Percentiles rank a stretch among this genome's conserved stretches.
phyloP scores from a whole-genome alignment of 306 rosid genomes.

The Calophaca sinica region DNA sequence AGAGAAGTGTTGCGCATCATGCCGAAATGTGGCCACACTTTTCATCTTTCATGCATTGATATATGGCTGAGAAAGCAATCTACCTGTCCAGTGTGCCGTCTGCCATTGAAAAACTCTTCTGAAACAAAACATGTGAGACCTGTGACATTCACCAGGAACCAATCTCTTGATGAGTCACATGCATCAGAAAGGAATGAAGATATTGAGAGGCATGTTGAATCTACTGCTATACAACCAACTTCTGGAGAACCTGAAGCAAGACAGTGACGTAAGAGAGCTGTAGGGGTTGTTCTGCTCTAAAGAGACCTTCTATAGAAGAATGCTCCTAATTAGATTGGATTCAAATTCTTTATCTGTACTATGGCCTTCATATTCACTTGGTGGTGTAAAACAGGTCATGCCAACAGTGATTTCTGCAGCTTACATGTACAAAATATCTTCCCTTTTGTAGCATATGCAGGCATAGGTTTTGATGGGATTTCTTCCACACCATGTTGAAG shows the following conservation, averaged over 20 bases:
- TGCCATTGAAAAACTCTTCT: slow-evolving; percentile 72
- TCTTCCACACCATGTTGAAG: slow-evolving; percentile 40
- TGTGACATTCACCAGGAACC: slow-evolving; percentile 64
- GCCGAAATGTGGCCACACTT: slow-evolving; percentile 94
- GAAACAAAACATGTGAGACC: slow-evolving; percentile 68
- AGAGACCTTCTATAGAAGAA: slow-evolving; percentile 35
- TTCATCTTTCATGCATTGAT: slow-evolving; percentile 94
- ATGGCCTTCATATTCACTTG: slow-evolving; percentile 47
- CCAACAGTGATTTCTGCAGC: slow-evolving; percentile 37
- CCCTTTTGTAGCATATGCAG: slow-evolving; percentile 35
- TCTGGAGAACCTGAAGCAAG: slow-evolving; percentile 64
- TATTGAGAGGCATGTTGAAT: slow-evolving; percentile 49
- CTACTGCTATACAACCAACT: slow-evolving; percentile 44
- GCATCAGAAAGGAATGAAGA: slow-evolving; percentile 50
- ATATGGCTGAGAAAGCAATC: slow-evolving; percentile 88
- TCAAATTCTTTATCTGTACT: slow-evolving; percentile 49
- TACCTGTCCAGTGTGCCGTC: slow-evolving; percentile 95
- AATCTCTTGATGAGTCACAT: slow-evolving; percentile 58
- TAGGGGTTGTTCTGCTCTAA: slow-evolving; percentile 36
- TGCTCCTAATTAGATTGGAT: slow-evolving; percentile 46
- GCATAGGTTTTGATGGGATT: slow-evolving; percentile 38
- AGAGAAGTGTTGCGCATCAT: slow-evolving; percentile 84
- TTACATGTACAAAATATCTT: slow-evolving; percentile 47
- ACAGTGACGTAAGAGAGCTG: slow-evolving; percentile 45
- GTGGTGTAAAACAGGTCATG: slow-evolving; percentile 44